Base-by-base conservation (phyloP, 2,329 filamentous ascomycete species). In the Emmonsiellopsis sp. region DNA sequence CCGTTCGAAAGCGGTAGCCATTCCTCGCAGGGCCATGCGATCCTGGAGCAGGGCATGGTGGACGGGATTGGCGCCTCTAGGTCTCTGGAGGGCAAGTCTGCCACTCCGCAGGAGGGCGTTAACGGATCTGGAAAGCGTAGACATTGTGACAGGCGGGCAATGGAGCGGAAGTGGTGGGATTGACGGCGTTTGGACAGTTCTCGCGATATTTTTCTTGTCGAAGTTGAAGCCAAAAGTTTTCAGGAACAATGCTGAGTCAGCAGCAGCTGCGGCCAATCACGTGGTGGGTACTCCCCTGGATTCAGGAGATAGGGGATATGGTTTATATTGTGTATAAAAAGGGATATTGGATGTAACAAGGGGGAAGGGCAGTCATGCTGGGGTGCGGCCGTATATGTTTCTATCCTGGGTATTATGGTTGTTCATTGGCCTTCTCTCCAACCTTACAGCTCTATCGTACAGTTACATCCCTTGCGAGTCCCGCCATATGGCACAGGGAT, bases 51-150 rank as follows among this genome's bases (percentile, higher is more conserved):
- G 72, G 60, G 73, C 72, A 68, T 73, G 73, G 56, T 90, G 87
- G 63, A 96, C 78, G 51, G 90, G 88, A 75, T 87, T 92, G 68
- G 82, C 74, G 63, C 79, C 77, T 69, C 78, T 83, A 69, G 83
- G 80, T 65, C 81, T 78, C 71, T 82, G 78, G 68, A 93, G 77
- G 63, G 87, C 84, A 64, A 81, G 78, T 68, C 88, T 86, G 72
- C 87, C 86, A 61, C 89, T 87, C 77, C 88, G 87, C 75, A 93
- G 73, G 66, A 95, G 84, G 65, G 88, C 85, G 74, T 83, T 82
- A 65, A 89, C 68, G 58, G 86, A 83, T 77, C 89, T 84, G 71
- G 89, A 81, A 68, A 93, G 83, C 68, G 81, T 81, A 73, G 89
- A 85, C 87, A 94, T 95, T 68, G 72, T 86, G 77, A 68, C 62